Evolutionary conservation across 192 early-diverging fungal species (phyloP).

Genomic region (Podila verticillata): DNA sequence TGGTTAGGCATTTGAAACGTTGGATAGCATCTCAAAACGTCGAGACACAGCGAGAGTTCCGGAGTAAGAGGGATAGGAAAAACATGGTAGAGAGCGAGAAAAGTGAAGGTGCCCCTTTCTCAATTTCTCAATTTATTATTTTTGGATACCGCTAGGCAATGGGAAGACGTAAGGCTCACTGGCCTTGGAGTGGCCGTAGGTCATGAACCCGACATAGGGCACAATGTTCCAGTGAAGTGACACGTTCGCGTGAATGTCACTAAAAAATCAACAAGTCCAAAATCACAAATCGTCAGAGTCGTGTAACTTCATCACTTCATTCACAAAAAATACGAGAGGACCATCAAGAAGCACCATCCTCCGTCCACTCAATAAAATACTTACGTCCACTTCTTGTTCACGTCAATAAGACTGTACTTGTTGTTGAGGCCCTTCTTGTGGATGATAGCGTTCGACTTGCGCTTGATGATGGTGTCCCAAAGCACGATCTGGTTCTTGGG

Average conservation of each 20-base stretch:
- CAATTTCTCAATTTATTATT: slow-evolving; percentile 5
- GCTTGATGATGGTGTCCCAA: slow-evolving; percentile 85
- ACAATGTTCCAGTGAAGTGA: slow-evolving; percentile 85
- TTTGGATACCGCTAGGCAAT: slow-evolving; percentile 49
- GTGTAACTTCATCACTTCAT: too few relatives aligned
- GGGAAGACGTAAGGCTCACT: slow-evolving; percentile 43
- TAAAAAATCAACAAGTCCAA: too few relatives aligned
- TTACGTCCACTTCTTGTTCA: slow-evolving; percentile 74
- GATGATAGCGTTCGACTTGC: slow-evolving; percentile 72
- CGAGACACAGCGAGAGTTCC: too few relatives aligned
- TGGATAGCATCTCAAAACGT: too few relatives aligned
- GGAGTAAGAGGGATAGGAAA: background rate
- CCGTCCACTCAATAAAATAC: background rate
- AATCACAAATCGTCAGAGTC: too few relatives aligned
- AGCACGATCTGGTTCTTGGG: slow-evolving; percentile 78
- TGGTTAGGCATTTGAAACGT: too few relatives aligned
- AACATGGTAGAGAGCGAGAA: background rate
- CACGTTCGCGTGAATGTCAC: slow-evolving; percentile 72
- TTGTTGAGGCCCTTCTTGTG: slow-evolving; percentile 60
- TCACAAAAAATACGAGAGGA: too few relatives aligned
- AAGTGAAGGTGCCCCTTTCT: background rate
- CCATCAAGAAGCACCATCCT: background rate
- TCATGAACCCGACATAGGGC: slow-evolving; percentile 80
- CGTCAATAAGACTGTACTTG: slow-evolving; percentile 80
- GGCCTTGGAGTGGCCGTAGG: slow-evolving; percentile 45